These are phyloP conservation scores for Curvularia hawaiiensis DNA, from an alignment of 2,329 filamentous ascomycete species.

Conservation along the genomic window DNA sequence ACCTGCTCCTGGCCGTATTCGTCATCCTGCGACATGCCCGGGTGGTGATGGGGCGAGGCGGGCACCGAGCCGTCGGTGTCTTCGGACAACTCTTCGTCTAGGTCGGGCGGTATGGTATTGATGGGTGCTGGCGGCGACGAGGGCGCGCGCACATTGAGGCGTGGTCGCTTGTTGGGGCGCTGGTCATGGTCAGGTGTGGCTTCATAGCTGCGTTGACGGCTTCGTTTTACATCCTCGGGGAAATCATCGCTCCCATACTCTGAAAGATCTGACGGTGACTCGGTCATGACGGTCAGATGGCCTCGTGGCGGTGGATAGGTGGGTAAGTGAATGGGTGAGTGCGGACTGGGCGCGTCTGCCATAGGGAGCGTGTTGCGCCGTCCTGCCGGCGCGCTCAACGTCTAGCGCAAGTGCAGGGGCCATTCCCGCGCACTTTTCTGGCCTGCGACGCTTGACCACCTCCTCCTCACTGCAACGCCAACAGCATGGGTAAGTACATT, in stretches of 20 bases:
- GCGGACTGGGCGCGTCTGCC: constrained; percentile 5
- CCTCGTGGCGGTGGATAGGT: background rate
- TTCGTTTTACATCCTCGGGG: constrained; percentile 60
- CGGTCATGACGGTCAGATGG: constrained; percentile 39
- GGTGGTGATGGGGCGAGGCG: constrained; percentile 55
- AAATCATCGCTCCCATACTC: constrained; percentile 68
- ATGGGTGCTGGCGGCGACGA: constrained; percentile 38
- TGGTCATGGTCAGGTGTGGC: constrained; percentile 51
- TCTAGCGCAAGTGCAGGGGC: constrained; percentile 16
- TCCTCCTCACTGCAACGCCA: background rate
- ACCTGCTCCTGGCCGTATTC: constrained; percentile 52
- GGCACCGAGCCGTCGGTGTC: constrained; percentile 83
- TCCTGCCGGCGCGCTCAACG: constrained; percentile 11
- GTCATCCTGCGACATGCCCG: constrained; percentile 49
- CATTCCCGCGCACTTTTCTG: constrained; percentile 18
- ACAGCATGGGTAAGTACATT: background rate
- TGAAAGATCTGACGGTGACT: constrained; percentile 68
- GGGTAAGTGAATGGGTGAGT: background rate
- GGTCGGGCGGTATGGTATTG: constrained; percentile 25
- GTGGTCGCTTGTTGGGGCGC: constrained; percentile 48
- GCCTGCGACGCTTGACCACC: background rate
- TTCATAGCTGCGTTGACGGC: constrained; percentile 55
- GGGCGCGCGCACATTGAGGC: constrained; percentile 44
- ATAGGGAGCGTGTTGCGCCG: constrained; percentile 15
- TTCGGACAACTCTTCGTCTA: constrained; percentile 74